Percentiles rank a stretch among this genome's conserved stretches.
Evolutionary conservation across 768 basidiomycete species (phyloP).

Genomic region (Hortiboletus flavorubellus): DNA sequence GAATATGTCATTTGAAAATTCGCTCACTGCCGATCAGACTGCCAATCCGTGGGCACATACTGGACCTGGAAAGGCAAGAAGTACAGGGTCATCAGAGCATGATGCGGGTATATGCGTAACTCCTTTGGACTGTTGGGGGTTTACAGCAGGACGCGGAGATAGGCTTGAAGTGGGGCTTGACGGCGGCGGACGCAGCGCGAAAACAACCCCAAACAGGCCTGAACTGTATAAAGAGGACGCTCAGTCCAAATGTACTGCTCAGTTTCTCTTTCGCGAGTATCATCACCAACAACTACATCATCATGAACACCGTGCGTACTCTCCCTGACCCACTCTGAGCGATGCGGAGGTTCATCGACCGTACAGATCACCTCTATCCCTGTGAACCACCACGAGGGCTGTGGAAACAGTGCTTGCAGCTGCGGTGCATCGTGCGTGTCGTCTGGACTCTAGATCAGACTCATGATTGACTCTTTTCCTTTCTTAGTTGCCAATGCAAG

Average conservation of each 20-base stretch:
- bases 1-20: no score
- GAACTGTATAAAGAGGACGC: background rate
- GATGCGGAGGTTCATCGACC: background rate
- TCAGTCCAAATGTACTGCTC: background rate
- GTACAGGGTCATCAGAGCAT: no score
- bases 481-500: constrained; percentile 1
- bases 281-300: background rate
- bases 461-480: background rate
- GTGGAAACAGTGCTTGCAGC: background rate
- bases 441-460: background rate
- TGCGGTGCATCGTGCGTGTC: background rate
- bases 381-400: constrained; percentile 9
- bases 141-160: no score
- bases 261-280: background rate
- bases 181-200: no score
- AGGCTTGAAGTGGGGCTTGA: no score
- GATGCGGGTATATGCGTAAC: no score
- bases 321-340: background rate
- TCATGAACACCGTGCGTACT: background rate
- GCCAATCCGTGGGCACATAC: no score
- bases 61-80: no score
- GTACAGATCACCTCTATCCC: background rate
- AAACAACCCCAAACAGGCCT: background rate
- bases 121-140: no score
- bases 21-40: no score